Conservation (phyloP, 768 basidiomycete species). For the Dacryopinax spathularia region DNA sequence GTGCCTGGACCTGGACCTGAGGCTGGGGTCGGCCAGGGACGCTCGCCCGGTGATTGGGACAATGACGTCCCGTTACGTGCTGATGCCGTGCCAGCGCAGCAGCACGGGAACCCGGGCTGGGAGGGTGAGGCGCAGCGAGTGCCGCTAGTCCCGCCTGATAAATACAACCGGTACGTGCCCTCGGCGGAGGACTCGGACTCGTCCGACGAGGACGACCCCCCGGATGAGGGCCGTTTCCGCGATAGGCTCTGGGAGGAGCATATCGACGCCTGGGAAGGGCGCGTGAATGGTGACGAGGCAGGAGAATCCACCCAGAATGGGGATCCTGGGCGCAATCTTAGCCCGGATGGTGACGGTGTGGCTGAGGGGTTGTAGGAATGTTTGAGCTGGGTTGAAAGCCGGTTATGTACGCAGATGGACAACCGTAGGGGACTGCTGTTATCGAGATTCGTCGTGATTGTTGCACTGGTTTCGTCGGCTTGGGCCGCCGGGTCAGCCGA, state of each 20-base stretch:
- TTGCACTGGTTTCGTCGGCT: neutral
- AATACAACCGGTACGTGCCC: conserved; percentile 1
- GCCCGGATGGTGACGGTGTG: neutral
- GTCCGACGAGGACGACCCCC: neutral
- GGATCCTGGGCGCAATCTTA: neutral
- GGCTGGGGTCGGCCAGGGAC: neutral
- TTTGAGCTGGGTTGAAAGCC: neutral
- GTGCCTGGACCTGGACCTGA: neutral
- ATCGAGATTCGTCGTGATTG: neutral
- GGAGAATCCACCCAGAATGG: neutral
- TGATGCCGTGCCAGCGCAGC: neutral
- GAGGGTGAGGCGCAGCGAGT: neutral
- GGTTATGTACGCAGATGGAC: neutral
- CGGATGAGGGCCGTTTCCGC: neutral
- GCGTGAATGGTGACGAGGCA: neutral
- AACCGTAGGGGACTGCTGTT: neutral
- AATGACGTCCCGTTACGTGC: neutral
- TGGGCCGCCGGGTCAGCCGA: neutral
- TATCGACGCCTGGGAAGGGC: conserved; percentile 4
- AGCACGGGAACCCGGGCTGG: neutral
- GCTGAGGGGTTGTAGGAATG: neutral
- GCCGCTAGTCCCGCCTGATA: neutral
- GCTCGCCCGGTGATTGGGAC: neutral
- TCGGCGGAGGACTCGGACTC: conserved; percentile 3
- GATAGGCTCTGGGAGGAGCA: neutral